Conservation (phyloP, 2,329 filamentous ascomycete genomes). For the Coniochaeta hoffmannii region DNA sequence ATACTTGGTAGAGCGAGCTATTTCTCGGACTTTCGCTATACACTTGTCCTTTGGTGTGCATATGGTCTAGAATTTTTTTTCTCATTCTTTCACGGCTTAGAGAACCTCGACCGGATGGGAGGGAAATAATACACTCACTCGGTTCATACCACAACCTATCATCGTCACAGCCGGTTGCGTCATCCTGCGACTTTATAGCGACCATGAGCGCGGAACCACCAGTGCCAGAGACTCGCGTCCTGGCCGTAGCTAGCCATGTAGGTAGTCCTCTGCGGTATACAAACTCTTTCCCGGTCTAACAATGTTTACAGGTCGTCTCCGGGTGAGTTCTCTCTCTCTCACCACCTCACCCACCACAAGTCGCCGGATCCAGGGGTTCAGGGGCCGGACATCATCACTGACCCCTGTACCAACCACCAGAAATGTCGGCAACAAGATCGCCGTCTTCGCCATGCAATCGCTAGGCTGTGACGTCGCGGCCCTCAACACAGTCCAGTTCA, state of each 20-base stretch:
- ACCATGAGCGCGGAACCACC: conserved; percentile 31
- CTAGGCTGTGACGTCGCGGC: conserved; percentile 90
- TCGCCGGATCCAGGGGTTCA: background rate
- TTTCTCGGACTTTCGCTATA: background rate
- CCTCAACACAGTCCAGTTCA: conserved; percentile 96
- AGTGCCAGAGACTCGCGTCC: conserved; percentile 57
- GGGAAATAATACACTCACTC: background rate
- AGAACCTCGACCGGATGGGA: too few species aligned
- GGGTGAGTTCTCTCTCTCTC: conserved; percentile 47
- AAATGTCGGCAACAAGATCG: conserved; percentile 97
- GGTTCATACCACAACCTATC: background rate
- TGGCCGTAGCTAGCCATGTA: conserved; percentile 95
- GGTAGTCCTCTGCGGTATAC: conserved; percentile 25
- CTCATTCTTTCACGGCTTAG: too few species aligned
- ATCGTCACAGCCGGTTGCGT: background rate
- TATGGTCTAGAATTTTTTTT: background rate
- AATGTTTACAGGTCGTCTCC: conserved; percentile 54
- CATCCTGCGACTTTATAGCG: background rate
- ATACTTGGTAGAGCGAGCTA: background rate
- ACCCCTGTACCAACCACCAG: conserved; percentile 35
- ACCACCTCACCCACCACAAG: conserved; percentile 5
- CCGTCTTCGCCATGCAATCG: conserved; percentile 87
- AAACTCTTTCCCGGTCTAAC: conserved; percentile 8
- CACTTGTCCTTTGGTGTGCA: background rate
- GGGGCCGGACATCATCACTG: conserved; percentile 1